Percentiles rank a stretch among this genome's conserved stretches.
These are phyloP conservation scores for Drechslerella dactyloides DNA, from an alignment of 2,329 filamentous ascomycete genomes.

Conservation along the genomic window DNA sequence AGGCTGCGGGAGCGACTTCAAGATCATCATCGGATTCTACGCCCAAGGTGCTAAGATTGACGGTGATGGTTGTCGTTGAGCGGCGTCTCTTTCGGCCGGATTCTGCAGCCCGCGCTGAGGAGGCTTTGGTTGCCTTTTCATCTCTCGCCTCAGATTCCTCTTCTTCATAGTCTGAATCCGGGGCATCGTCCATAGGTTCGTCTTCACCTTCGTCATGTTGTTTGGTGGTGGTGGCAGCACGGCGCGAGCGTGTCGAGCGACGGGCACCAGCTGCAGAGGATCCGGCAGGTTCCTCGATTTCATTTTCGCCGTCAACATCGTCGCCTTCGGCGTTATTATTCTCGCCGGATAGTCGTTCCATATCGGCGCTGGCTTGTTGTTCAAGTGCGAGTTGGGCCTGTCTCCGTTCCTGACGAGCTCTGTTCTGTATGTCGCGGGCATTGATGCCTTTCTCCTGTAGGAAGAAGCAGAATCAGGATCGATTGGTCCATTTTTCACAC, in stretches of 20 bases:
- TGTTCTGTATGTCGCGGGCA: conserved; percentile 52
- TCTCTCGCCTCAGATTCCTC: conserved; percentile 22
- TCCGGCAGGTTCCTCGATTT: conserved; percentile 24
- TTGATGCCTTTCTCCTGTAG: conserved; percentile 53
- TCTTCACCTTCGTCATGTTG: conserved; percentile 28
- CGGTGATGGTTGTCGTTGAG: conserved; percentile 2
- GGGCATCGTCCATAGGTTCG: not conserved
- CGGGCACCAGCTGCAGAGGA: conserved; percentile 32
- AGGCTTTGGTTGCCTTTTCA: not conserved
- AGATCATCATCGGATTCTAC: conserved; percentile 14
- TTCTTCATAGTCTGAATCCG: not conserved
- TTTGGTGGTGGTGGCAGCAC: not conserved
- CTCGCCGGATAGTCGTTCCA: no score
- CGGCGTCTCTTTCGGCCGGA: conserved; percentile 26
- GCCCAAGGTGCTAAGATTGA: conserved; percentile 7
- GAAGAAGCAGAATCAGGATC: not conserved
- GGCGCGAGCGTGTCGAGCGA: not conserved
- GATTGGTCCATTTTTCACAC: not conserved
- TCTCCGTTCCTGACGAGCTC: no score
- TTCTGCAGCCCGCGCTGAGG: no score
- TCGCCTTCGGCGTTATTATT: no score
- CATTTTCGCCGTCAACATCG: conserved; percentile 10
- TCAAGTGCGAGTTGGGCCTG: no score
- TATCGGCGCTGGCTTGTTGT: no score
- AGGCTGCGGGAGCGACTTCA: not conserved